Evolutionary conservation across 768 basidiomycete genomes (phyloP).

Genomic region (Butyriboletus loyo): DNA sequence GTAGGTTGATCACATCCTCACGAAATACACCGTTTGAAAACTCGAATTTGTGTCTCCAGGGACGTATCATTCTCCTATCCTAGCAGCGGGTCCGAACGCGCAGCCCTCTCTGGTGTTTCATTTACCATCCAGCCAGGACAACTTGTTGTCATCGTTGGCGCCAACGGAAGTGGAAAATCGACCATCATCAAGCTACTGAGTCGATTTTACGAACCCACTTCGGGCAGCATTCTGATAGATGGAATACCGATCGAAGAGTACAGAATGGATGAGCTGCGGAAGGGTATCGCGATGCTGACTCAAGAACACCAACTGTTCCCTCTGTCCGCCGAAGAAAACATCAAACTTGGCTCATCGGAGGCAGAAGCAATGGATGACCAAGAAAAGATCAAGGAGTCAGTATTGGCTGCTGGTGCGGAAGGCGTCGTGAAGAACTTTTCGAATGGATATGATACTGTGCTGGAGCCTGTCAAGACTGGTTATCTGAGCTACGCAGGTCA

Average conservation of each 20-base stretch:
- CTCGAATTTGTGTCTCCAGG: slow-evolving; percentile 29
- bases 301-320: slow-evolving; percentile 41
- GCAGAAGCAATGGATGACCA: slow-evolving; percentile 11
- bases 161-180: slow-evolving; percentile 35
- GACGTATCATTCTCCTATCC: slow-evolving; percentile 55
- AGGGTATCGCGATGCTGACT: slow-evolving; percentile 39
- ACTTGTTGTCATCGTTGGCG: slow-evolving; percentile 35
- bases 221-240: slow-evolving; percentile 41
- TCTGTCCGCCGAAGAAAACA: slow-evolving; percentile 39
- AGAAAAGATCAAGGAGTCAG: slow-evolving; percentile 17
- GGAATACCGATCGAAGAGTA: slow-evolving; percentile 35
- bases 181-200: slow-evolving; percentile 41
- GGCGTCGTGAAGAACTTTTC: slow-evolving; percentile 38
- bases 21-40: neutral
- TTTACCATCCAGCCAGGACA: slow-evolving; percentile 32
- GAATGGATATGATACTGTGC: slow-evolving; percentile 37
- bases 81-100: slow-evolving; percentile 26
- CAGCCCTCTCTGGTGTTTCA: slow-evolving; percentile 26
- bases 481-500: slow-evolving; percentile 27
- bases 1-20: slow-evolving; percentile 1
- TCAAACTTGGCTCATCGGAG: slow-evolving; percentile 32
- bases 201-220: slow-evolving; percentile 30
- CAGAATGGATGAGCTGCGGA: slow-evolving; percentile 31
- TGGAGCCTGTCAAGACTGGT: slow-evolving; percentile 32
- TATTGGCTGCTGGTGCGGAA: slow-evolving; percentile 38